phyloP scores from a whole-genome alignment of 225 moss, liverwort and hornwort genomes.

The Asterella californica region DNA sequence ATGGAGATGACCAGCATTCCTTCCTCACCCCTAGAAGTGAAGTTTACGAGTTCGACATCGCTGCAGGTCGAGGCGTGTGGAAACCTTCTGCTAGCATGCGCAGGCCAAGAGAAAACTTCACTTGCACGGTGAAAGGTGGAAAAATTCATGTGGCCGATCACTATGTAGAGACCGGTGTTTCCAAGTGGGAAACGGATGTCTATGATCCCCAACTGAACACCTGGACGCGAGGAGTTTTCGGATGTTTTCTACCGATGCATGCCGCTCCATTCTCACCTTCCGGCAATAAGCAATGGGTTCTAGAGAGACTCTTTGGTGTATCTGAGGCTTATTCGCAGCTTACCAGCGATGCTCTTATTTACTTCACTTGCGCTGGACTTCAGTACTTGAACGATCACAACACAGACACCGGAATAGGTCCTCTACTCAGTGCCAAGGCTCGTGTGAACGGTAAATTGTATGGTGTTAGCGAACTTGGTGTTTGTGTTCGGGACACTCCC shows the following conservation, averaged over 20 bases:
- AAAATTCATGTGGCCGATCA: conserved; percentile 26
- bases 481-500: conserved; percentile 11
- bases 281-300: background rate
- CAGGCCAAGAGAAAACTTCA: conserved; percentile 15
- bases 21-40: conserved; percentile 1
- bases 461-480: conserved; percentile 14
- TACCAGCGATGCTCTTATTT: too few species aligned
- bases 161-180: conserved; percentile 10
- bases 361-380: conserved; percentile 2
- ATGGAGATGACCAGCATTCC: conserved; percentile 4
- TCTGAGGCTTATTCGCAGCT: conserved; percentile 21
- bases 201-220: conserved; percentile 29
- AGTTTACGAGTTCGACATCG: conserved; percentile 29
- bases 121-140: conserved; percentile 34
- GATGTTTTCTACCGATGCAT: background rate
- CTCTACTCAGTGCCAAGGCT: conserved; percentile 11
- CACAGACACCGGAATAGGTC: background rate
- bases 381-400: conserved; percentile 19
- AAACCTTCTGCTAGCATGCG: conserved; percentile 24
- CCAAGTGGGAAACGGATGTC: conserved; percentile 21
- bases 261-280: background rate
- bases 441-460: conserved; percentile 23
- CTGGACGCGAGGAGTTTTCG: conserved; percentile 24
- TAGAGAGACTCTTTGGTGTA: conserved; percentile 20
- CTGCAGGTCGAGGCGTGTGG: conserved; percentile 25